Percentiles rank a stretch among this genome's conserved stretches.
Conservation (phyloP, 1,284 basidiomycete genomes). For the Malassezia obtusa region DNA sequence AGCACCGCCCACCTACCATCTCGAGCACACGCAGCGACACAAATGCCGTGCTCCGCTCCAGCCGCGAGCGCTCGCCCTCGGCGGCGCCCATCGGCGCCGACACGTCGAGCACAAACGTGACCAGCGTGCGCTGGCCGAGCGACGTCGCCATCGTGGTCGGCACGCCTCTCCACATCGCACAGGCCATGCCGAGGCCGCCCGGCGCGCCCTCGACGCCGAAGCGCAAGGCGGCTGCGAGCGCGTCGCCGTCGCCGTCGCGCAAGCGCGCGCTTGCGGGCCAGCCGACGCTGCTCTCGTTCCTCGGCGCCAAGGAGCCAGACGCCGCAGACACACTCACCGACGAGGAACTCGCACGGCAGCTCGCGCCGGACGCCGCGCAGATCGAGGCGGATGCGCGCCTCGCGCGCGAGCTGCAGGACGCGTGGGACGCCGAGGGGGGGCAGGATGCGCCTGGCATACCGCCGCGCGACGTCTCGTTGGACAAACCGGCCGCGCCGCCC, state of each 20-base stretch:
- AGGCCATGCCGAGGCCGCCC: background rate
- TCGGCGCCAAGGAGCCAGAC: background rate
- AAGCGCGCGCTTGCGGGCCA: background rate
- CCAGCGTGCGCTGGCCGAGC: slow-evolving; percentile 13
- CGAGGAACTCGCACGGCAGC: background rate
- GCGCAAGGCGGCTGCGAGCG: background rate
- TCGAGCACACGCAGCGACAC: slow-evolving; percentile 10
- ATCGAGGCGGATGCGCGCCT: background rate
- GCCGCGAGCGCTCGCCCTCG: background rate
- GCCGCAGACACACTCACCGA: background rate
- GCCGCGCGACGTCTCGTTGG: too few relatives aligned
- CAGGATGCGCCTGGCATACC: too few relatives aligned
- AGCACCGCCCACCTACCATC: slow-evolving; percentile 6
- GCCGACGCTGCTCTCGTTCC: background rate
- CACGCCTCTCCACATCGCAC: slow-evolving; percentile 1
- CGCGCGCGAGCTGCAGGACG: background rate
- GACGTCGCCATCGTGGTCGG: background rate
- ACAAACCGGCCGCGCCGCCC: too few relatives aligned
- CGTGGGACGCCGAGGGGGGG: background rate
- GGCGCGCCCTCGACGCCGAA: background rate
- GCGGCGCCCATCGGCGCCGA: slow-evolving; percentile 4
- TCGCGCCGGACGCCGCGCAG: background rate
- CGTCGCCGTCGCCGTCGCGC: background rate
- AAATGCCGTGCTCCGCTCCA: slow-evolving; percentile 7
- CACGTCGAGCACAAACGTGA: slow-evolving; percentile 14